Evolutionary conservation across 164 flowering plant genomes (phyloP).

Genomic region (Nymphaea colorata): DNA sequence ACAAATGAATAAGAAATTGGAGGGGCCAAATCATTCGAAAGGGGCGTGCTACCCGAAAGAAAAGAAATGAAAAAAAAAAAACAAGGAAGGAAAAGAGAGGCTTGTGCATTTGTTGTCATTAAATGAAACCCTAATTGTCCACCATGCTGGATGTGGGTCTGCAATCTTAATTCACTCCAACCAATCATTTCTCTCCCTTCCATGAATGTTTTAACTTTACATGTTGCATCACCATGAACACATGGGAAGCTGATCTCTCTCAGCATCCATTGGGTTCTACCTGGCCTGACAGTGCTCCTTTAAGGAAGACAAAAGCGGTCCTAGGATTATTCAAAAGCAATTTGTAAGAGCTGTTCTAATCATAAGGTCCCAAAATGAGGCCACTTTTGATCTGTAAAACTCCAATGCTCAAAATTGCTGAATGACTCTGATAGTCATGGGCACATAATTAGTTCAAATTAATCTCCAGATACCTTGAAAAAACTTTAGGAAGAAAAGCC

Average conservation of each 20-base stretch:
- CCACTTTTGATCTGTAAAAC: too few relatives aligned
- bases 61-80: too few relatives aligned
- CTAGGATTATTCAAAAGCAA: neutral
- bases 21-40: neutral
- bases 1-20: neutral
- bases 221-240: neutral
- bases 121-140: neutral
- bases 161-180: neutral
- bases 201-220: neutral
- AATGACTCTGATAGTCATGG: too few relatives aligned
- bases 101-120: neutral
- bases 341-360: neutral
- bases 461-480: neutral
- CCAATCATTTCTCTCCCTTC: neutral
- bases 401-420: too few relatives aligned
- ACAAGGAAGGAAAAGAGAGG: neutral
- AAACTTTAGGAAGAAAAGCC: neutral
- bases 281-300: neutral
- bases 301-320: neutral
- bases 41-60: too few relatives aligned
- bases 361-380: neutral
- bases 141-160: neutral
- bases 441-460: neutral
- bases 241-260: neutral
- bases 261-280: neutral